Conservation (phyloP, 1,284 basidiomycete species). For the Ustilago tritici region DNA sequence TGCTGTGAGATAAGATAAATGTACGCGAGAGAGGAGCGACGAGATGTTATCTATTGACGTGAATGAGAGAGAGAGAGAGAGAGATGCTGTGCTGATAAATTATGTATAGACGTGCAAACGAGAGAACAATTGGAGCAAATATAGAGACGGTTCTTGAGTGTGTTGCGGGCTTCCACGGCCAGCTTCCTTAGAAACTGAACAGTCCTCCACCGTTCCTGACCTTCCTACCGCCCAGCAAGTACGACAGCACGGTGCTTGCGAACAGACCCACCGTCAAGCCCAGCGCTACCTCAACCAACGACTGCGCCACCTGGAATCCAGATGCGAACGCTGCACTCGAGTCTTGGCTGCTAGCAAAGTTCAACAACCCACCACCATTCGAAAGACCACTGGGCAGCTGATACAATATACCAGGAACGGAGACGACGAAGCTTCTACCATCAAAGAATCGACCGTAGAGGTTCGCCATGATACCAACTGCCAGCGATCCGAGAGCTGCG, state of each 20-base stretch:
- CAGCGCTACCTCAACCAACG: conserved; percentile 65
- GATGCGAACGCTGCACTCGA: conserved; percentile 35
- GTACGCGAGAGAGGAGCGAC: conserved; percentile 8
- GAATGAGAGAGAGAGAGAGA: neutral
- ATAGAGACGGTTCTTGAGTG: neutral
- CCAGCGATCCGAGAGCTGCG: conserved; percentile 76
- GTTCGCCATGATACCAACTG: conserved; percentile 85
- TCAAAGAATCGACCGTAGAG: conserved; percentile 83
- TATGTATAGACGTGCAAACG: neutral
- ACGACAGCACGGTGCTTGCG: conserved; percentile 62
- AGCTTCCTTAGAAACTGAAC: conserved; percentile 59
- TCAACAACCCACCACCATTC: conserved; percentile 84
- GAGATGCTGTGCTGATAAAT: conserved; percentile 1
- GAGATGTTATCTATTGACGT: neutral
- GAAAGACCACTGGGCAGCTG: conserved; percentile 89
- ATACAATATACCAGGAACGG: conserved; percentile 78
- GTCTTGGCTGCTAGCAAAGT: conserved; percentile 72
- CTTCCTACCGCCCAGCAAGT: conserved; percentile 59
- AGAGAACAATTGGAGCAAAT: neutral
- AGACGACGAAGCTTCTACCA: conserved; percentile 81
- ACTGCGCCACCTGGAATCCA: conserved; percentile 51
- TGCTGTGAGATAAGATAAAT: conserved; percentile 8
- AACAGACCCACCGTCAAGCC: conserved; percentile 68
- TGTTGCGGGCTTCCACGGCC: too few species aligned
- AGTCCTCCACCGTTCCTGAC: conserved; percentile 59